Evolutionary conservation across 495 filamentous ascomycete genomes (phyloP), one percentile per base, ranked within the genome.

Genomic region (Lentithecium fluviatile): DNA sequence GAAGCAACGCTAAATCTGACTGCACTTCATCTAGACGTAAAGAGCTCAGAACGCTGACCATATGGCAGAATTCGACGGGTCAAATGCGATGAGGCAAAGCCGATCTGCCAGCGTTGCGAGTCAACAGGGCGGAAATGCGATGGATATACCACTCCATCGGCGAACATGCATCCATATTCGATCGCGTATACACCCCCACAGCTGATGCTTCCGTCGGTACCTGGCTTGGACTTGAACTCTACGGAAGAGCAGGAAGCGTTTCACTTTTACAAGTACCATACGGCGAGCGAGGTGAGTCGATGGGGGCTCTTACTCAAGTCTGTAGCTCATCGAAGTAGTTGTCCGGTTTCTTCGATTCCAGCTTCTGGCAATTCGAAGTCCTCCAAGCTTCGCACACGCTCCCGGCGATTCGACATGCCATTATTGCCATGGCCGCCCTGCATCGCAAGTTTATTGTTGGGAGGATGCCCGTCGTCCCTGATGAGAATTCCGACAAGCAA

Each of bases 331-430:
- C 74, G 0, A 56, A 53, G 2, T 66, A 72, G 15, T 59, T 81
- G 2, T 70, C 75, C 6, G 74, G 74, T 19, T 75, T 73, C 54
- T 77, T 78, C 24, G 73, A 73, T 26, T 55, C 72, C 11, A 66
- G 69, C 0, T 74, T 81, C 42, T 80, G 77, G 78, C 68, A 69
- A 13, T 64, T 62, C 8, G 59, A 74, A 11, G 68, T 81, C 15
- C 64, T 78, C 1, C 74, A 77, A 54, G 69, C 70, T 42, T 71
- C 71, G 32, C 65, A 76, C 40, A 50, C 67, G 24, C 66, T 75
- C 43, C 73, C 76, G 17, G 66, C 76, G 1, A 70, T 79, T 24
- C 73, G 75, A 12, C 75, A 77, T 67, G 74, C 75, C 19, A 66
- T 78, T 1, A 71, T 77, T 49, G 72, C 76, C 0, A 68, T 80